Base-by-base conservation (phyloP, 768 basidiomycete species). In the Trametes sanguinea region DNA sequence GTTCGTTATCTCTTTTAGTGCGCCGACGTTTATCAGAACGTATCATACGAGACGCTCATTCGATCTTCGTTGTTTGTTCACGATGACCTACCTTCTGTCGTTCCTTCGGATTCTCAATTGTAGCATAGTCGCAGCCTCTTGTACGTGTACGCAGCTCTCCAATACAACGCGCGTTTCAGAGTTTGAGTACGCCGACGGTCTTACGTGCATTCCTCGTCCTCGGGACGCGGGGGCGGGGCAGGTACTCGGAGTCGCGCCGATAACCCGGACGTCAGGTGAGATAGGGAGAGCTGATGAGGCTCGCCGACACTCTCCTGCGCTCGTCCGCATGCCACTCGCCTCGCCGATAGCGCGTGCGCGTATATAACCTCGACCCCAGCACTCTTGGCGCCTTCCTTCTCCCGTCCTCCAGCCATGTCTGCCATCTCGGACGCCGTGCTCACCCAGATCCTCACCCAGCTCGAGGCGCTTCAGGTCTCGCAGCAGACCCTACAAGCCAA, bases 401-500 rank as follows among this genome's bases (percentile, higher is more conserved):
- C 4, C 40, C 59, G 57, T 60, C 55, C 48, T 5, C 32, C 50
- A 44, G 57, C 54, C 30, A 64, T 60, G 63, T 53, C 66, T 39
- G 27, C 30, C 3, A 42, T 61, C 60, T 66, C 67, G 22, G 87
- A 90, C 61, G 84, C 85, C 11, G 73, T 87, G 6, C 77, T 94
- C 51, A 81, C 82, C 0, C 88, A 92, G 73, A 93, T 94, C 57
- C 79, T 93, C 8, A 75, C 78, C 6, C 87, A 88, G 75, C 82
- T 94, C 55, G 80, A 88, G 66, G 78, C 83, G 4, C 78, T 94
- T 69, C 88, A 90, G 72, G 74, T 87, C 51, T 85, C 85, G 51
- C 90, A 94, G 71, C 89, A 92, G 73, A 80, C 85, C 0, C 78
- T 94, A 69, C 88, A 92, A 66, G 86, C 89, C 27, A 91, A 94